Percentiles rank a stretch among this genome's conserved stretches.
These are phyloP conservation scores for Verticillium tricorpus DNA, from an alignment of 2,329 filamentous ascomycete species.

Conservation along the genomic window DNA sequence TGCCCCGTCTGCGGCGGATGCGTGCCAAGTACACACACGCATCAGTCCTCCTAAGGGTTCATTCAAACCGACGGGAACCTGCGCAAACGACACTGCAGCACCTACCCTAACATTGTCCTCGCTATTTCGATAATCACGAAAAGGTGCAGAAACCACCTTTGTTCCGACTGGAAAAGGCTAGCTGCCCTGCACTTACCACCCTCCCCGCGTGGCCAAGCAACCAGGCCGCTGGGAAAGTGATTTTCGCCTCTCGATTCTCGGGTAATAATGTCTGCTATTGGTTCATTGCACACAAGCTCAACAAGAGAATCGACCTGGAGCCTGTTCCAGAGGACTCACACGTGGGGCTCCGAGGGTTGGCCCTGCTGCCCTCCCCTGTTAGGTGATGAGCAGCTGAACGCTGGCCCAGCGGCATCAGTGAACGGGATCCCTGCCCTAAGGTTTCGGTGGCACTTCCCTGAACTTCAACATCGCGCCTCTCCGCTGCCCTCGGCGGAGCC, in stretches of 20 bases:
- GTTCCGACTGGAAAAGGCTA: slow-evolving; percentile 2
- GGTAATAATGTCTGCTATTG: background rate
- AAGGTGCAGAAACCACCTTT: slow-evolving; percentile 11
- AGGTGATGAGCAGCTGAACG: background rate
- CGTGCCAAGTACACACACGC: slow-evolving; percentile 6
- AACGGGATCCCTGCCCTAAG: background rate
- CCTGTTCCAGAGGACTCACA: background rate
- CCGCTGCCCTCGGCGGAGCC: too few species aligned
- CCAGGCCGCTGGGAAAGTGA: background rate
- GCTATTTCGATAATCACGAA: slow-evolving; percentile 15
- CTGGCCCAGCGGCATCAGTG: background rate
- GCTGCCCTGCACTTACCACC: background rate
- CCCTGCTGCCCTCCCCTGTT: background rate
- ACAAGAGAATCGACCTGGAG: background rate
- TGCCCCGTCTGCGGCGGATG: slow-evolving; percentile 7
- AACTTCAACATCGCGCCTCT: too few species aligned
- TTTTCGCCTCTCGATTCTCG: background rate
- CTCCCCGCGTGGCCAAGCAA: background rate
- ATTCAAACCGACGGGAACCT: slow-evolving; percentile 29
- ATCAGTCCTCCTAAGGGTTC: slow-evolving; percentile 18
- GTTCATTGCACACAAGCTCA: background rate
- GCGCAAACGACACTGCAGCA: slow-evolving; percentile 28
- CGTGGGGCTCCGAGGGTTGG: background rate
- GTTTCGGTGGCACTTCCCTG: too few species aligned
- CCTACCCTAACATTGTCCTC: slow-evolving; percentile 3